Conservation (phyloP, 164 flowering plant species). For the Cinnamomum micranthum region DNA sequence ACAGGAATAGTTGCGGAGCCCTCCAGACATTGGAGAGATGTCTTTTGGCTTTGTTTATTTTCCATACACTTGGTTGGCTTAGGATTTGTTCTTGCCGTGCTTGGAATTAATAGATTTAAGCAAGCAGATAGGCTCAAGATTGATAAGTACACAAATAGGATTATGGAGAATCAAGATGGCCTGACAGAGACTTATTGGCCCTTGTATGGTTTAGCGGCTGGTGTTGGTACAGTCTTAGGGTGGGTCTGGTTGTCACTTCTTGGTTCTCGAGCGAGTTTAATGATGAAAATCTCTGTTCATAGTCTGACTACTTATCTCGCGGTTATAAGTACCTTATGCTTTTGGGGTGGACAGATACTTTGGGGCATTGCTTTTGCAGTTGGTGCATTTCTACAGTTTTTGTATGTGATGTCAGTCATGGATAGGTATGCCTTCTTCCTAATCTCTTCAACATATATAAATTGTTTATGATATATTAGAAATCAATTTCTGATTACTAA, state of each 20-base stretch:
- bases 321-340: constrained; percentile 83
- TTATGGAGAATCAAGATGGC: constrained; percentile 43
- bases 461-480: background rate
- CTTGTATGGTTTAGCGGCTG: constrained; percentile 75
- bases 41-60: constrained; percentile 82
- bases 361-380: constrained; percentile 87
- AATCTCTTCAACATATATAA: background rate
- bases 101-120: constrained; percentile 84
- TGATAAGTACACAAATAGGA: constrained; percentile 46
- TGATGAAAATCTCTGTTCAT: constrained; percentile 93
- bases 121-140: constrained; percentile 69
- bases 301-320: constrained; percentile 90
- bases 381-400: constrained; percentile 78
- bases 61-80: constrained; percentile 54
- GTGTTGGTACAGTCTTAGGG: constrained; percentile 67
- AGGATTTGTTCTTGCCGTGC: constrained; percentile 56
- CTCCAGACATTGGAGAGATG: constrained; percentile 81
- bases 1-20: constrained; percentile 23
- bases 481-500: background rate
- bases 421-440: constrained; percentile 59
- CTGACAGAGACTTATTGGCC: constrained; percentile 91
- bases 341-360: constrained; percentile 77
- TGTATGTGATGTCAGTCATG: constrained; percentile 83
- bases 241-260: constrained; percentile 82
- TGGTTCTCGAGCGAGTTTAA: constrained; percentile 68